Percentiles rank a stretch among this genome's conserved stretches.
phyloP scores from a whole-genome alignment of 179 eudicot genomes.

The Actinidia polygama region DNA sequence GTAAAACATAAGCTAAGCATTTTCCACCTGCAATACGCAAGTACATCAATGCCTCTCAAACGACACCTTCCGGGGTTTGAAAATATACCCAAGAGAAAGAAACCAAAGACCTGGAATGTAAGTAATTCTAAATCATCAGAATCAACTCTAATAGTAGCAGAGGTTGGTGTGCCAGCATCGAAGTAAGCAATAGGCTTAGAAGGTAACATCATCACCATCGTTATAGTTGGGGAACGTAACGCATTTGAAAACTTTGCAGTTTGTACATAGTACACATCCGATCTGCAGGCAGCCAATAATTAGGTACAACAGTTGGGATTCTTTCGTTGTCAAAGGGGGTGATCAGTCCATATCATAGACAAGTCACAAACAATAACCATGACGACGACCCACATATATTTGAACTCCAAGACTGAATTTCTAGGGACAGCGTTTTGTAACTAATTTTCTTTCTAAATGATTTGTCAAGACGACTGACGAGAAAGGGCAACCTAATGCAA shows the following conservation, averaged over 20 bases:
- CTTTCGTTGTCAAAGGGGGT: neutral
- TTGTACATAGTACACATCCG: conserved; percentile 71
- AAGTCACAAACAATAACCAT: neutral
- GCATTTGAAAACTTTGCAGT: conserved; percentile 91
- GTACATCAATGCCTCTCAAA: neutral
- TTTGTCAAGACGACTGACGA: neutral
- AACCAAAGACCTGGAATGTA: neutral
- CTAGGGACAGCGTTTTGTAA: neutral
- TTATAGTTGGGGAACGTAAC: conserved; percentile 74
- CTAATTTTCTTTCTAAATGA: neutral
- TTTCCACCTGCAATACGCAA: neutral
- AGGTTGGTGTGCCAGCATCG: neutral
- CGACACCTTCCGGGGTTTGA: neutral
- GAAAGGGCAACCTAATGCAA: neutral
- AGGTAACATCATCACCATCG: conserved; percentile 56
- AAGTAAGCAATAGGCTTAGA: conserved; percentile 28
- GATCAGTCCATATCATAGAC: neutral
- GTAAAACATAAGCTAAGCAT: neutral
- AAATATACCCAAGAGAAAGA: neutral
- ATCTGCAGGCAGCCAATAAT: conserved; percentile 53
- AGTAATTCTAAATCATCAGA: neutral
- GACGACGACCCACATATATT: neutral
- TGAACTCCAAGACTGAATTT: neutral
- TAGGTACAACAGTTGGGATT: neutral
- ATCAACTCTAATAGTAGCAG: neutral